These are phyloP conservation scores for Globisporangium uncinulatum DNA, from an alignment of 352 stramenopile genomes.

Conservation along the genomic window DNA sequence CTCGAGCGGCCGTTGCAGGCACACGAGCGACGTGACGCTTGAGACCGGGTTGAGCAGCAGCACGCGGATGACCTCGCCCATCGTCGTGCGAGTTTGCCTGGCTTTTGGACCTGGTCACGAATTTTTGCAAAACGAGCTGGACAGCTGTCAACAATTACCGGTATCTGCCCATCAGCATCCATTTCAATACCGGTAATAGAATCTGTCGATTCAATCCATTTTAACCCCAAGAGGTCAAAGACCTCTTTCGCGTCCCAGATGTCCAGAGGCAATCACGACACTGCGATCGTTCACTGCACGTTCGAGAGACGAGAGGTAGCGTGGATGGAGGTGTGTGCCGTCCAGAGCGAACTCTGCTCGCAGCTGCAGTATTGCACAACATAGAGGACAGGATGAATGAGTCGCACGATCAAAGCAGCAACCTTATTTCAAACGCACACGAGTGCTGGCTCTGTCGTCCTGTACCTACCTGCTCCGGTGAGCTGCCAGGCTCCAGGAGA, in stretches of 20 bases:
- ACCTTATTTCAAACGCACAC: too few relatives aligned
- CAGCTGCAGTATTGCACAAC: slow-evolving; percentile 25
- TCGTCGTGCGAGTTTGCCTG: slow-evolving; percentile 7
- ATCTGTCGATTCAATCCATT: too few relatives aligned
- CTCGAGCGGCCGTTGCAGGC: slow-evolving; percentile 70
- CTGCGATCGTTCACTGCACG: slow-evolving; percentile 16
- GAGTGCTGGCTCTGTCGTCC: background rate
- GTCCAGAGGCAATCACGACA: background rate
- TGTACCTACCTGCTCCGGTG: slow-evolving; percentile 33
- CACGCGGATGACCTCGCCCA: slow-evolving; percentile 79
- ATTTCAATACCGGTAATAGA: too few relatives aligned
- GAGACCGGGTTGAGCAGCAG: slow-evolving; percentile 71
- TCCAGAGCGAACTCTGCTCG: slow-evolving; percentile 53
- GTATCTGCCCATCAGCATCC: too few relatives aligned
- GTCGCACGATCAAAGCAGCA: too few relatives aligned
- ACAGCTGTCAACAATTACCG: too few relatives aligned
- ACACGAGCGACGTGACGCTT: slow-evolving; percentile 66
- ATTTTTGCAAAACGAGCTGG: too few relatives aligned
- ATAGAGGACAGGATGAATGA: background rate
- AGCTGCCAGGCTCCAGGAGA: slow-evolving; percentile 46
- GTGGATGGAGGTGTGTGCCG: slow-evolving; percentile 82
- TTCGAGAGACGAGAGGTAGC: slow-evolving; percentile 52
- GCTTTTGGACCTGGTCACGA: too few relatives aligned
- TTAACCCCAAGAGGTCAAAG: too few relatives aligned
- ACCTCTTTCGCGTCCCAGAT: too few relatives aligned